Conservation (phyloP, 164 flowering plant genomes). For the Aristolochia californica region DNA sequence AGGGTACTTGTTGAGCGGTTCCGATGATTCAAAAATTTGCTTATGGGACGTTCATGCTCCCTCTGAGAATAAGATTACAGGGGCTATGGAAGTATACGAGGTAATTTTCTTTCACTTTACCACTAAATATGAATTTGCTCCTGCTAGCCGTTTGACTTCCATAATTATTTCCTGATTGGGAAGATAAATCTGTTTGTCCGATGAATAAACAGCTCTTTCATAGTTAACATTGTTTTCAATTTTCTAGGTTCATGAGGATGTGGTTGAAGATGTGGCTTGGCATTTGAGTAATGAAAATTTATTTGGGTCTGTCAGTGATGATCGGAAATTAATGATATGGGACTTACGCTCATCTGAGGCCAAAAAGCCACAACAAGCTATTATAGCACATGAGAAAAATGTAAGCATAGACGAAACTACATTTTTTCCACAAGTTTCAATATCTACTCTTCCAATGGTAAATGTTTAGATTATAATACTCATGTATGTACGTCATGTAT, state of each 20-base stretch:
- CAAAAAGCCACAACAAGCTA: conserved; percentile 48
- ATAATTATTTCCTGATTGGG: not conserved
- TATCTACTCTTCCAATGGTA: too few relatives aligned
- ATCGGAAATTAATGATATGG: conserved; percentile 64
- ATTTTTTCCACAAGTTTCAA: too few relatives aligned
- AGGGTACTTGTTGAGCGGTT: conserved; percentile 81
- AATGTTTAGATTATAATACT: too few relatives aligned
- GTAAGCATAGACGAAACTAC: conserved; percentile 19
- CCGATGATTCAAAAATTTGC: conserved; percentile 71
- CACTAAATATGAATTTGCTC: not conserved
- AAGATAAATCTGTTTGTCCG: not conserved
- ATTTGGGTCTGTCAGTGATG: conserved; percentile 98
- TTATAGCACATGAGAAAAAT: conserved; percentile 69
- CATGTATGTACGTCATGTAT: too few relatives aligned
- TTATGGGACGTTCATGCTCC: conserved; percentile 68
- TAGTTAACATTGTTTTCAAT: not conserved
- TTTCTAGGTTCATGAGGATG: conserved; percentile 61
- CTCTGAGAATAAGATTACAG: conserved; percentile 46
- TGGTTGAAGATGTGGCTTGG: conserved; percentile 89
- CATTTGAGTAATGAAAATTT: conserved; percentile 64
- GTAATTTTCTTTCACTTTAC: conserved; percentile 21
- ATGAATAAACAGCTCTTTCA: not conserved
- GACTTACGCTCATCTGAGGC: conserved; percentile 48
- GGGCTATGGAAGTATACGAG: conserved; percentile 48
- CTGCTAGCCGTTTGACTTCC: not conserved